Base-by-base conservation (phyloP, 1,284 basidiomycete species). In the Ustilago cynodontis region DNA sequence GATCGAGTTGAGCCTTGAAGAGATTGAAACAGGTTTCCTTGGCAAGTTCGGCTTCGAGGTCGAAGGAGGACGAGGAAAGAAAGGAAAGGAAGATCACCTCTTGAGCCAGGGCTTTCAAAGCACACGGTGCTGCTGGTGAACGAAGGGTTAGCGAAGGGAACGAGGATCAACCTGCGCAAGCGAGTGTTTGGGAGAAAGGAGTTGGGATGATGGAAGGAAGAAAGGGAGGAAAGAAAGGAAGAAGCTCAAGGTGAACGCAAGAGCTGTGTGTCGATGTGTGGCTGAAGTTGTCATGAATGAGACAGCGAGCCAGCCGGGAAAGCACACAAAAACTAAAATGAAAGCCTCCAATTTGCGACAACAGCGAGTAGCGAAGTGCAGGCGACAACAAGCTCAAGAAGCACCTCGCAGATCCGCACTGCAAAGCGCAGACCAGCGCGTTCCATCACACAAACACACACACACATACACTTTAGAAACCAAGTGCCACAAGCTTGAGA, bases 41-140 rank as follows among this genome's bases (percentile, higher is more conserved):
- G 33, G 16, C 22, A 39, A 20, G 3, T 35, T 31, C 24, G 54
- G 37, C 33, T 45, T 57, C 22, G 52, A 20, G 45, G 8, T n/a
- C 6, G 50, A 51, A 61, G 37, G 35, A 43, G 45, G 33, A 18
- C 45, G 26, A 47, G 51, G 50, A 37, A n/a, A 29, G 9, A n/a
- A 20, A 54, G 24, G 20, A 22, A 51, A 39, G 14, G 37, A 35
- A 26, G 54, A 51, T 16, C 20, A 49, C 24, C 22, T 26, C 43
- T 18, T 10, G 52, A 55, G 62, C 62, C 56, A 53, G 56, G 45
- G 60, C 70, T 72, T 63, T 72, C 70, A 66, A 72, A 72, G 64
- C 70, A 66, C 70, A 47, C 26, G 1, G 47, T 50, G 59, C 65
- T 58, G 50, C 43, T 59, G 8, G 31, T 33, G 51, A 24, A 20